Base-by-base conservation (phyloP, 306 rosid species). In the Pueraria montana region DNA sequence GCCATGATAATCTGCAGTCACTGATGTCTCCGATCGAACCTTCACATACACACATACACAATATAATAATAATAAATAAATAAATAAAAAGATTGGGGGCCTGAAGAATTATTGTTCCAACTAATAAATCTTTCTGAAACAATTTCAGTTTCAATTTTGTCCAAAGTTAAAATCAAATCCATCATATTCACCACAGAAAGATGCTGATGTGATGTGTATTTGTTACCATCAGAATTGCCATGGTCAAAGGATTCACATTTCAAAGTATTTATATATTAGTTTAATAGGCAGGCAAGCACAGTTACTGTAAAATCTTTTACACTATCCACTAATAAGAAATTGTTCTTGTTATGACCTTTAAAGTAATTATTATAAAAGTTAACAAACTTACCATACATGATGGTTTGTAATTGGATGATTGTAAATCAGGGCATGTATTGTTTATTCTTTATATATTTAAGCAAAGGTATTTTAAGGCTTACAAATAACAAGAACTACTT, bases 1-100 rank as follows among this genome's bases (percentile, higher is more conserved):
- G 26, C 83, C 91, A 72, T 43, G 30, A 84, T 86, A 92, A 76
- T 90, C 88, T 55, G 91, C 90, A 26, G 87, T 90, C 40, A 83
- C 87, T 18, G 14, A 6, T 10, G 88, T 68, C 52, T 84, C 90
- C 0, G 87, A 87, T 78, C 40, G 66, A 58, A 73, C 94, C 94
- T 90, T 42, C 69, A 62, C 72, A 55, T 1, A 53, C 43, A 53
- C 71, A 59, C 45, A 26, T 0, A 42, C 56, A 76, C 65, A 11
- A n/a, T 32, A 16, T 45, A 70, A 70, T 24, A 24, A 38, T n/a
- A n/a, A n/a, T n/a, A n/a, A n/a, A n/a, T n/a, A n/a, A n/a, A n/a
- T n/a, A n/a, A n/a, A n/a, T n/a, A 2, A 23, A 46, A 27, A 3
- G 9, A 10, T 72, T 27, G 43, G n/a, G n/a, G 23, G 46, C 27